Evolutionary conservation across 108 stramenopile species (phyloP).

Genomic region (Cyclotella kingstonii): DNA sequence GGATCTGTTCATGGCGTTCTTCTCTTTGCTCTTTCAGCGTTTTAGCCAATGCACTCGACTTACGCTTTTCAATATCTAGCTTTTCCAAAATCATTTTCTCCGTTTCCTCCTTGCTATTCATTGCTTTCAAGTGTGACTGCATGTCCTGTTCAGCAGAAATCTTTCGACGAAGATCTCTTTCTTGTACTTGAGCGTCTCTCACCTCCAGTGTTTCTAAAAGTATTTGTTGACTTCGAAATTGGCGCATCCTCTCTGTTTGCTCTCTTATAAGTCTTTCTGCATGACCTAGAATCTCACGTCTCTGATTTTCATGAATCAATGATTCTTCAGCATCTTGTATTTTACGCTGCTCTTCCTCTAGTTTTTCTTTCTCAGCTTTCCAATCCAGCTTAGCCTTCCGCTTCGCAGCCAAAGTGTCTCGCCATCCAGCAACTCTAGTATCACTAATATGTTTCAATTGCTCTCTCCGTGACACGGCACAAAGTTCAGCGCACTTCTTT

Average conservation of each 20-base stretch:
- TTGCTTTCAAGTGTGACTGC: slow-evolving; percentile 29
- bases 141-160: slow-evolving; percentile 28
- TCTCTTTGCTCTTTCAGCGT: slow-evolving; percentile 35
- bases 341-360: slow-evolving; percentile 42
- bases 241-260: slow-evolving; percentile 70
- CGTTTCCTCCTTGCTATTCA: slow-evolving; percentile 31
- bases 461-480: slow-evolving; percentile 21
- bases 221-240: slow-evolving; percentile 57
- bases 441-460: slow-evolving; percentile 46
- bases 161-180: slow-evolving; percentile 15
- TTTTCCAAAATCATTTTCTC: slow-evolving; percentile 24
- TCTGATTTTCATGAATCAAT: slow-evolving; percentile 31
- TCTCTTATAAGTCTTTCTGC: slow-evolving; percentile 65
- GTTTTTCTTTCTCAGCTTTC: slow-evolving; percentile 45
- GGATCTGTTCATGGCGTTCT: slow-evolving; percentile 20
- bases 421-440: slow-evolving; percentile 41
- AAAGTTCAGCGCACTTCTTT: slow-evolving; percentile 8
- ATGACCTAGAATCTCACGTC: slow-evolving; percentile 49
- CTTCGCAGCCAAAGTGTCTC: slow-evolving; percentile 41
- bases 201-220: slow-evolving; percentile 57
- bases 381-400: slow-evolving; percentile 50
- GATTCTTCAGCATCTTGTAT: slow-evolving; percentile 52
- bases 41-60: slow-evolving; percentile 22
- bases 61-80: slow-evolving; percentile 17
- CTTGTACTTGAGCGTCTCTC: slow-evolving; percentile 39